These are phyloP conservation scores for Trichocladium antarcticum DNA, from an alignment of 495 filamentous ascomycete genomes.

Conservation along the genomic window DNA sequence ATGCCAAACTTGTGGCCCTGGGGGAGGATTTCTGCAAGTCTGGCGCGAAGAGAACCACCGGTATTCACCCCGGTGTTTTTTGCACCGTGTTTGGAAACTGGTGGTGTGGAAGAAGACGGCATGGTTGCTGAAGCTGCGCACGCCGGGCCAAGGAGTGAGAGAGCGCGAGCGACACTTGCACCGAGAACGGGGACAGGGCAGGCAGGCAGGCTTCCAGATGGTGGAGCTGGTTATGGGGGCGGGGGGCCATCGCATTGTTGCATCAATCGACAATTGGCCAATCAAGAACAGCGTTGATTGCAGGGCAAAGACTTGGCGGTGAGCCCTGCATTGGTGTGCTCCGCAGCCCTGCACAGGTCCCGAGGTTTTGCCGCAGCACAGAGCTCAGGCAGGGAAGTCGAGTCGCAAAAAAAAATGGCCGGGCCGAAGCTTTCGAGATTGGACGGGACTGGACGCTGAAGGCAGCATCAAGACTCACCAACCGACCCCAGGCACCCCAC, in stretches of 20 bases:
- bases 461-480: neutral
- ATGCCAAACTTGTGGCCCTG: conserved; percentile 56
- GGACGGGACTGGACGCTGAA: too few relatives aligned
- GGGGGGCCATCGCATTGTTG: too few relatives aligned
- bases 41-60: conserved; percentile 28
- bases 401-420: neutral
- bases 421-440: neutral
- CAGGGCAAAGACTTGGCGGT: too few relatives aligned
- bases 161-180: too few relatives aligned
- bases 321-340: neutral
- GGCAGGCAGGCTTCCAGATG: too few relatives aligned
- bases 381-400: too few relatives aligned
- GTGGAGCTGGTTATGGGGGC: too few relatives aligned
- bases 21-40: conserved; percentile 61
- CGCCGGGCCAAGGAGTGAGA: neutral
- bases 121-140: neutral
- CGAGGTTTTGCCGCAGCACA: neutral
- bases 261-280: too few relatives aligned
- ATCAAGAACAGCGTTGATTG: neutral
- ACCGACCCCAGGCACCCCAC: neutral
- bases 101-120: conserved; percentile 11
- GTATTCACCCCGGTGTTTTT: neutral
- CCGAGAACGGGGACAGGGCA: too few relatives aligned
- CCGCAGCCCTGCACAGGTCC: neutral
- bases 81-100: conserved; percentile 6